These are phyloP conservation scores for Starmerella vitae DNA, from an alignment of 805 yeast genomes.

Conservation along the genomic window DNA sequence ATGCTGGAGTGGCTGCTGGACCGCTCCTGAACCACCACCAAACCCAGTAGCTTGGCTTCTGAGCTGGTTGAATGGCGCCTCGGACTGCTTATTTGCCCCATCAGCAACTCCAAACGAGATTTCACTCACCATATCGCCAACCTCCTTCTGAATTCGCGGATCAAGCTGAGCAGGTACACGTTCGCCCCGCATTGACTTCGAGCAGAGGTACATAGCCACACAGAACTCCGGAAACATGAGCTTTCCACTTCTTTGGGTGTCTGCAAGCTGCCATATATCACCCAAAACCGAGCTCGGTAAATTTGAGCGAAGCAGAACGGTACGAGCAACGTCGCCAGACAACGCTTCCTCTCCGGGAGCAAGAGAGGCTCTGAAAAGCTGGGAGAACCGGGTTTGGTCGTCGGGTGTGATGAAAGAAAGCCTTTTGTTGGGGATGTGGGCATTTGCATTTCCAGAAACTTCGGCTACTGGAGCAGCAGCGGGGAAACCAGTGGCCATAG, in stretches of 20 bases:
- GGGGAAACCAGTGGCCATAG: not conserved
- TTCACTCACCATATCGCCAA: constrained; percentile 76
- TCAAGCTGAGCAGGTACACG: constrained; percentile 63
- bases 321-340: constrained; percentile 51
- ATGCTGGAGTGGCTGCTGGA: not conserved
- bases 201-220: constrained; percentile 76
- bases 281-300: constrained; percentile 62
- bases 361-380: constrained; percentile 67
- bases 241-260: constrained; percentile 71
- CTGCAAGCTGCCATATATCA: constrained; percentile 84
- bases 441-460: constrained; percentile 23
- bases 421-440: constrained; percentile 37
- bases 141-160: constrained; percentile 63
- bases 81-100: constrained; percentile 6
- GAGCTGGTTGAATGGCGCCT: constrained; percentile 9
- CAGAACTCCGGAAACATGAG: constrained; percentile 90
- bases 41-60: constrained; percentile 10
- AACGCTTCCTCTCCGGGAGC: constrained; percentile 44
- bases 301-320: constrained; percentile 66
- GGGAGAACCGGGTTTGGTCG: constrained; percentile 80
- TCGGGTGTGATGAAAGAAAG: constrained; percentile 70
- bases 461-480: not conserved
- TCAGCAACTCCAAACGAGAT: constrained; percentile 70
- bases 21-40: not conserved
- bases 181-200: constrained; percentile 63